Base-by-base conservation (phyloP, 805 yeast species). In the Wickerhamomyces mucosus region DNA sequence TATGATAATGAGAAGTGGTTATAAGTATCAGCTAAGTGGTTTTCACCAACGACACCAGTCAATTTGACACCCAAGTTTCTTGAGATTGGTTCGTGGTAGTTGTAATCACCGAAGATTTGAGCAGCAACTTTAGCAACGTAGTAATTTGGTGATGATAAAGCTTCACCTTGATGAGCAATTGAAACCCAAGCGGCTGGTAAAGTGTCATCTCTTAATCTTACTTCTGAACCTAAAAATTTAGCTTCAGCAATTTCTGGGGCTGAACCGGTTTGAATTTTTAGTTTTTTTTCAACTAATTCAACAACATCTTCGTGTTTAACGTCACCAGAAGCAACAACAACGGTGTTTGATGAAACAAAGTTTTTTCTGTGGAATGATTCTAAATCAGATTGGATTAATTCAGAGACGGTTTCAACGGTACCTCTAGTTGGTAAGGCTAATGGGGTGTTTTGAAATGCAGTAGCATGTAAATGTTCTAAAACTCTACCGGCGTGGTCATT, bases 371-470 rank as follows among this genome's bases (percentile, higher is more conserved):
- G 64, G 55, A 76, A 78, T 37, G 68, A 58, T 38, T 58, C 50
- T 37, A 80, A 51, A 58, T 82, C 94, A 49, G 62, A 58, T 28
- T 66, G 40, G 42, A 73, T 75, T 53, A 82, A 63, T 38, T 67
- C 69, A 20, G 64, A 57, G 27, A 82, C 46, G 29, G 83, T 65
- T 40, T 80, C 92, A 22, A 64, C 45, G 42, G 84, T 80, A 68
- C 94, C 94, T 50, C 69, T 65, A 26, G 71, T 66, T 58, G 94
- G 92, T 54, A 82, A 65, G 33, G 79, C 80, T 44, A 82, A 65
- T 19, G 92, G 76, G 50, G 84, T 76, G 51, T 85, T 84, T 64
- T 82, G 94, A 79, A 75, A 82, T 34, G 94, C 94, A 40, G 88
- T 72, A 38, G 88, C 72, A 52, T 76, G 73, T 65, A 82, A 69